Evolutionary conservation across 129 eudicot genomes (phyloP).

Genomic region (Pseudognaphalium luteoalbum): DNA sequence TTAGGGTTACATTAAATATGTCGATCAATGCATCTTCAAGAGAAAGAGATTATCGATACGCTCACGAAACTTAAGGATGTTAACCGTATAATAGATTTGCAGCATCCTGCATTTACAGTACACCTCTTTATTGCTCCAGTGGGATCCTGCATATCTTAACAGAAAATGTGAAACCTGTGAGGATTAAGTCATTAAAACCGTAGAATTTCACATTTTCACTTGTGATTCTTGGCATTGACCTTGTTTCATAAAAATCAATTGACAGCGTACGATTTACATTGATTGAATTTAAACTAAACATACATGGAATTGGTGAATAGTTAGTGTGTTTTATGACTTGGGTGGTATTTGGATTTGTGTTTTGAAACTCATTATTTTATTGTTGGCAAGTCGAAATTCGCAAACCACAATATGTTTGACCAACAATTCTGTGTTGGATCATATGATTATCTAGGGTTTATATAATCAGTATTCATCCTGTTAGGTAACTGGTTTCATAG

Average conservation of each 20-base stretch:
- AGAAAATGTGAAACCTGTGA: neutral
- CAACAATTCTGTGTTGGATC: neutral
- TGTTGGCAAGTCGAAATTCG: neutral
- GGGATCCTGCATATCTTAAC: neutral
- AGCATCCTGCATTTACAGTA: constrained; percentile 14
- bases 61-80: neutral
- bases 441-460: neutral
- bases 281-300: neutral
- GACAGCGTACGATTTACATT: neutral
- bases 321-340: neutral
- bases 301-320: neutral
- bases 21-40: neutral
- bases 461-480: too few relatives aligned
- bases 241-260: neutral
- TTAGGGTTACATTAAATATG: neutral
- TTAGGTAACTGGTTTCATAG: neutral
- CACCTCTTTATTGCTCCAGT: neutral
- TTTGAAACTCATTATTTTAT: neutral
- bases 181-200: neutral
- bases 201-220: neutral
- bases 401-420: neutral
- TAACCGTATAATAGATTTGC: neutral
- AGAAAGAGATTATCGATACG: neutral
- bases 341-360: neutral
- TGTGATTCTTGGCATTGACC: neutral